Evolutionary conservation across 106 monocot species (phyloP).

Genomic region (Dendrobium chrysotoxum): DNA sequence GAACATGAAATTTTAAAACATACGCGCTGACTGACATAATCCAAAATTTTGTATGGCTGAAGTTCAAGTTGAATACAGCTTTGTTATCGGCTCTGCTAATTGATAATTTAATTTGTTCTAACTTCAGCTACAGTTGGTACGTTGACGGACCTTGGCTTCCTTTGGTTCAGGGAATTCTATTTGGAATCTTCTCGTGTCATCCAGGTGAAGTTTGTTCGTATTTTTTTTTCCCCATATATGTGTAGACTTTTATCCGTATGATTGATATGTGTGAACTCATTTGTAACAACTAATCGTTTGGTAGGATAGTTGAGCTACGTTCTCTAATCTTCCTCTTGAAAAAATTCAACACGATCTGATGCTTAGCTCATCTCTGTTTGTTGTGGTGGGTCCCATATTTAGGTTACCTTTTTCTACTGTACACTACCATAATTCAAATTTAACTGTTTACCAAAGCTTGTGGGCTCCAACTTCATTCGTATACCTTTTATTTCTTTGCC

Average conservation of each 20-base stretch:
- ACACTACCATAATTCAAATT: too few species aligned
- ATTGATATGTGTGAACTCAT: not conserved
- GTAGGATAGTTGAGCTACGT: not conserved
- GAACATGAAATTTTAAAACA: not conserved
- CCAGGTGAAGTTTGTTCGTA: slow-evolving; percentile 43
- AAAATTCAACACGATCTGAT: not conserved
- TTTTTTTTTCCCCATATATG: not conserved
- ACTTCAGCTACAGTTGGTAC: slow-evolving; percentile 84
- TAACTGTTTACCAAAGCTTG: too few species aligned
- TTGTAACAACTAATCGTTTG: not conserved
- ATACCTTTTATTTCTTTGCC: too few species aligned
- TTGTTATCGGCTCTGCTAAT: not conserved
- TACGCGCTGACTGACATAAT: not conserved
- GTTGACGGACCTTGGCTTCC: slow-evolving; percentile 90
- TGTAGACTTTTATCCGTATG: not conserved
- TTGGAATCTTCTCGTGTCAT: slow-evolving; percentile 99
- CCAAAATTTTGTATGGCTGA: not conserved
- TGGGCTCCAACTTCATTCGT: too few species aligned
- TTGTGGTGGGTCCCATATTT: not conserved
- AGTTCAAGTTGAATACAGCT: not conserved
- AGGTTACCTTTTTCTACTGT: too few species aligned
- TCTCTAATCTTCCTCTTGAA: not conserved
- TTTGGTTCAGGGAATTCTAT: slow-evolving; percentile 99
- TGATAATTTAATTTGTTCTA: slow-evolving; percentile 8
- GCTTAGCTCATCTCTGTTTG: not conserved